A percentile compares a stretch with the other conserved stretches of the same genome.
Conservation (phyloP, 2,329 filamentous ascomycete genomes). For the Phialemonium atrogriseum region DNA sequence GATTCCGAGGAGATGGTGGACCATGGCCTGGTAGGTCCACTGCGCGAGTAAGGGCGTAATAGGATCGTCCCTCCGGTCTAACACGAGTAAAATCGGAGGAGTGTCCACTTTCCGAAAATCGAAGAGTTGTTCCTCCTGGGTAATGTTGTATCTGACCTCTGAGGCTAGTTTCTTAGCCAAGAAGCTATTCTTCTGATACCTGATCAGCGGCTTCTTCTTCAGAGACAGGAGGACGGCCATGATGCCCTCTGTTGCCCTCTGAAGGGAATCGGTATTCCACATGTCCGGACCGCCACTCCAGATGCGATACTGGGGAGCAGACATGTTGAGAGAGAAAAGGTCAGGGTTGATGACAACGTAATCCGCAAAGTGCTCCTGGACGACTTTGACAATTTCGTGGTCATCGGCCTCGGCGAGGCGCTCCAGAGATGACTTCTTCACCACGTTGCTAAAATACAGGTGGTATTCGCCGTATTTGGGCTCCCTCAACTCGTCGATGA, state of each 20-base stretch:
- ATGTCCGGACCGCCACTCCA: conserved; percentile 76
- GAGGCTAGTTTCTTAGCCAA: conserved; percentile 88
- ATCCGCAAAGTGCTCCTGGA: conserved; percentile 96
- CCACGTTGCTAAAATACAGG: conserved; percentile 94
- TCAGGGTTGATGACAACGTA: conserved; percentile 94
- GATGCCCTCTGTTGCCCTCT: conserved; percentile 78
- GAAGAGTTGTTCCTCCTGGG: conserved; percentile 92
- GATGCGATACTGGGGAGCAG: conserved; percentile 63
- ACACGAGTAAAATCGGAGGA: conserved; percentile 79
- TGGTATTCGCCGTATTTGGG: conserved; percentile 98
- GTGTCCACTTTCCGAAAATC: conserved; percentile 95
- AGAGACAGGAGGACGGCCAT: conserved; percentile 77
- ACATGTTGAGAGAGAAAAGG: conserved; percentile 72
- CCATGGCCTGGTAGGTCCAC: conserved; percentile 99
- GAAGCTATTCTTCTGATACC: conserved; percentile 86
- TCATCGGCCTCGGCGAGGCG: conserved; percentile 93
- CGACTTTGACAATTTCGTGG: conserved; percentile 87
- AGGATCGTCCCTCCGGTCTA: conserved; percentile 89
- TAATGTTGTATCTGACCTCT: conserved; percentile 86
- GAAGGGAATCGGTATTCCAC: conserved; percentile 86
- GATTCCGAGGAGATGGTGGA: conserved; percentile 90
- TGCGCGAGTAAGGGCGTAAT: conserved; percentile 91
- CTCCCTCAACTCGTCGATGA: conserved; percentile 92
- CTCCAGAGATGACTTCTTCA: conserved; percentile 93
- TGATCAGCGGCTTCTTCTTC: conserved; percentile 93